These are phyloP conservation scores for Triticum aestivum DNA, from an alignment of 176 grass and related monocot species.

Conservation along the genomic window IWGSC_CS_RefSeq_v2.1 NC_057801.1:63050956-63051455, in stretches of 20 bases:
- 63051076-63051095: too few species aligned
- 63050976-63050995: too few species aligned
- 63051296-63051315: conserved; percentile 65
- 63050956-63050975: too few species aligned
- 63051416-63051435: neutral
- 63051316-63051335: conserved; percentile 42
- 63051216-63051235: conserved; percentile 59
- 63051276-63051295: conserved; percentile 60
- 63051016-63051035: too few species aligned
- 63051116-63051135: too few species aligned
- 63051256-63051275: conserved; percentile 70
- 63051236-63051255: conserved; percentile 57
- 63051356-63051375: neutral
- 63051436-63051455: neutral
- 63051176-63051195: conserved; percentile 40
- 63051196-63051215: conserved; percentile 62
- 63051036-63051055: too few species aligned
- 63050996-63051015: too few species aligned
- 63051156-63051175: neutral
- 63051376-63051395: neutral
- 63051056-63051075: too few species aligned
- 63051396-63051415: neutral
- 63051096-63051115: too few species aligned
- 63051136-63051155: too few species aligned
- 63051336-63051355: neutral